Percentiles rank a stretch among this genome's conserved stretches.
These are phyloP conservation scores for Mimosa bimucronata DNA, from an alignment of 306 rosid genomes.

Conservation along the genomic window DNA sequence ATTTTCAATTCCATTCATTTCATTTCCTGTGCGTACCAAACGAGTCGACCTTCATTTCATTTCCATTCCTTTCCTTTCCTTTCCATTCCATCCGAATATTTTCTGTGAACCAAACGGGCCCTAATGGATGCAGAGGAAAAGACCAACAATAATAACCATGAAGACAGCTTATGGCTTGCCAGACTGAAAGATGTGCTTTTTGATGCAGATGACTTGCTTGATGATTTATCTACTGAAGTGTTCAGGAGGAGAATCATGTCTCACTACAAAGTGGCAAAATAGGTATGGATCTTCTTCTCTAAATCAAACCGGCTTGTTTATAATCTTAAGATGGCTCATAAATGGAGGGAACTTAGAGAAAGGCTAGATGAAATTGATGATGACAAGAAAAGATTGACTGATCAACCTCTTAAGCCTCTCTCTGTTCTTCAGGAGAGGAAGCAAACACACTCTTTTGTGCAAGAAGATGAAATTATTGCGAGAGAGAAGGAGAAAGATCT, in stretches of 20 bases:
- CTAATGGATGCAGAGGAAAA: constrained; percentile 43
- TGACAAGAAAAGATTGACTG: constrained; percentile 4
- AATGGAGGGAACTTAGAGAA: constrained; percentile 27
- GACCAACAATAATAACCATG: neutral
- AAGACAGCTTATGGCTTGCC: constrained; percentile 36
- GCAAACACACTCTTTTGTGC: constrained; percentile 46
- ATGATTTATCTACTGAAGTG: constrained; percentile 32
- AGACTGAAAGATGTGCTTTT: constrained; percentile 37
- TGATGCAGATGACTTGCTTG: constrained; percentile 49
- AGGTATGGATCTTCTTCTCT: constrained; percentile 33
- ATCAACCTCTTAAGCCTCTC: neutral
- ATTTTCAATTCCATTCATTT: too few relatives aligned
- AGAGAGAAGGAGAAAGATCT: constrained; percentile 35
- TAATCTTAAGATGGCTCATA: too few relatives aligned
- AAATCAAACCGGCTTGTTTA: constrained; percentile 10
- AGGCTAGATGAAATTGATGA: constrained; percentile 38
- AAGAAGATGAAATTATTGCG: constrained; percentile 37
- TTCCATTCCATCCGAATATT: too few relatives aligned
- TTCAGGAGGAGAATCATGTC: constrained; percentile 9
- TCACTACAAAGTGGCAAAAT: neutral
- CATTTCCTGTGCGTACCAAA: too few relatives aligned
- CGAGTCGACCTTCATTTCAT: too few relatives aligned
- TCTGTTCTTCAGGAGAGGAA: neutral
- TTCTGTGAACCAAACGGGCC: constrained; percentile 27
- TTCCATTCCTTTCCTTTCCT: too few relatives aligned